Conservation (phyloP, 352 stramenopile genomes). For the Phytophthora tubulina region DNA sequence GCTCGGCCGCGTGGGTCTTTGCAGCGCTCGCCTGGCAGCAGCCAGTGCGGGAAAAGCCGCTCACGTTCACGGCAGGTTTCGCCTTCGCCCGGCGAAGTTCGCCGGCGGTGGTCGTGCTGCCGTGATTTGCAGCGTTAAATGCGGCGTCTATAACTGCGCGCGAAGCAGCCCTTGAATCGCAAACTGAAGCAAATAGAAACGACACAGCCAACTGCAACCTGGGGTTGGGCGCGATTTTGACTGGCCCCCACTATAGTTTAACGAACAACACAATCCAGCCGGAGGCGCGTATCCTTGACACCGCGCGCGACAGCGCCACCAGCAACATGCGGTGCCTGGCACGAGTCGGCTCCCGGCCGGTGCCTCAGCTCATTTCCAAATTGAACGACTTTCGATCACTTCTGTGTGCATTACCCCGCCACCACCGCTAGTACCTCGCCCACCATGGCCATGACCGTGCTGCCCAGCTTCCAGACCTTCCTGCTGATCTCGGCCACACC, state of each 20-base stretch:
- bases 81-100: conserved; percentile 16
- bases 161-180: conserved; percentile 35
- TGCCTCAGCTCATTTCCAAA: conserved; percentile 40
- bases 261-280: conserved; percentile 25
- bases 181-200: conserved; percentile 40
- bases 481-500: conserved; percentile 48
- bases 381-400: conserved; percentile 28
- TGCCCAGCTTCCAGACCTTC: conserved; percentile 72
- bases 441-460: conserved; percentile 55
- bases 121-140: conserved; percentile 25
- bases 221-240: conserved; percentile 21
- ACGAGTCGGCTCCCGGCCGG: not conserved
- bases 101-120: conserved; percentile 1
- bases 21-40: conserved; percentile 10
- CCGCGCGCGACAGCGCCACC: conserved; percentile 25
- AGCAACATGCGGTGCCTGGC: not conserved
- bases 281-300: conserved; percentile 59
- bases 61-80: conserved; percentile 1
- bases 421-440: not conserved
- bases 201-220: conserved; percentile 29
- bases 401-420: not conserved
- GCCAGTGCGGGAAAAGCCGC: conserved; percentile 1
- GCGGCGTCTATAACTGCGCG: conserved; percentile 23
- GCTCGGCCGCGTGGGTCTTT: conserved; percentile 18
- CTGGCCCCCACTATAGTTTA: conserved; percentile 34